phyloP scores from a whole-genome alignment of 345 rosid genomes.

The Brassica nigra region DNA sequence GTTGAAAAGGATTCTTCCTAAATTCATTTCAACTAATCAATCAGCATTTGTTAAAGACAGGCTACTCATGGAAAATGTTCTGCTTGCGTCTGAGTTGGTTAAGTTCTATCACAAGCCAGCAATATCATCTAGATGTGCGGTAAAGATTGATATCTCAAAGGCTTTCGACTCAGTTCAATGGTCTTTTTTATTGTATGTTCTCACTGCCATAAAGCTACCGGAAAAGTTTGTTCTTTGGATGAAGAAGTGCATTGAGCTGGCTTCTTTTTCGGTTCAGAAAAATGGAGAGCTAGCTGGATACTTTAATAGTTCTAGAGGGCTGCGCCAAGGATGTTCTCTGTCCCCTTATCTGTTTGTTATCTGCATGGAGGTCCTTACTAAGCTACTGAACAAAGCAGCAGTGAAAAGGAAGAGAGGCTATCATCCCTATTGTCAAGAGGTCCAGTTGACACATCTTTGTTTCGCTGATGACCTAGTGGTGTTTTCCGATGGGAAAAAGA shows the following conservation, averaged over 20 bases:
- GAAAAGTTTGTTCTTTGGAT: neutral
- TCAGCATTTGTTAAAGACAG: neutral
- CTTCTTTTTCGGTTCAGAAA: neutral
- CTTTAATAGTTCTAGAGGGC: neutral
- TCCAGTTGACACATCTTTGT: neutral
- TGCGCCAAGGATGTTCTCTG: too few relatives aligned
- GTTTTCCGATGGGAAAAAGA: neutral
- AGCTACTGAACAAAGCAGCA: neutral
- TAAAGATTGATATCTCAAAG: neutral
- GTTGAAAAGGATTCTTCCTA: neutral
- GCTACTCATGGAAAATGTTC: neutral
- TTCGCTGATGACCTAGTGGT: neutral
- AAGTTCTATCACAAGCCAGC: neutral
- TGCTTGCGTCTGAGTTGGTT: neutral
- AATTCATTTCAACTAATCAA: neutral
- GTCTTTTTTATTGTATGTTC: neutral
- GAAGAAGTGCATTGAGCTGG: neutral
- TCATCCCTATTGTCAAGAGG: neutral
- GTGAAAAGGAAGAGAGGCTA: neutral
- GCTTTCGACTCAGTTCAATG: neutral
- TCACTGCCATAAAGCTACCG: neutral
- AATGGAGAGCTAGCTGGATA: neutral
- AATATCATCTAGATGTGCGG: neutral
- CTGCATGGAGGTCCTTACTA: neutral
- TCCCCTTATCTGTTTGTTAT: too few relatives aligned